phyloP scores from a whole-genome alignment of 257 asterid species.

The Pogostemon cablin region DNA sequence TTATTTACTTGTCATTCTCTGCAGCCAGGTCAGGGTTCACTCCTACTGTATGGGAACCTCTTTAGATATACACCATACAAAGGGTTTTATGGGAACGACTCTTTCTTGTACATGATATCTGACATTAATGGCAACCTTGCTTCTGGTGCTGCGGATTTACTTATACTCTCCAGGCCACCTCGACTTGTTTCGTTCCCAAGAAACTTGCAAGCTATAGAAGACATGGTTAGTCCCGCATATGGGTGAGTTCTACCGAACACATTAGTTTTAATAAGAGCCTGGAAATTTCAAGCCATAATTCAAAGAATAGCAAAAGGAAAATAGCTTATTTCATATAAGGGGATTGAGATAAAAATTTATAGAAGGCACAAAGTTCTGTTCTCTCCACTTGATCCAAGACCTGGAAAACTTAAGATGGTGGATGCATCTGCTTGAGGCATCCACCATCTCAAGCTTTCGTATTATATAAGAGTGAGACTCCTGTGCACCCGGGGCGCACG shows the following conservation, averaged over 20 bases:
- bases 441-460: no score
- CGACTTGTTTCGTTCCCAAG: constrained; percentile 66
- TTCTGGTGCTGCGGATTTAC: constrained; percentile 66
- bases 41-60: constrained; percentile 55
- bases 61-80: constrained; percentile 81
- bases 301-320: no score
- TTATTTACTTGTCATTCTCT: not conserved
- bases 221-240: constrained; percentile 64
- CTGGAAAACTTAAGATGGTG: no score
- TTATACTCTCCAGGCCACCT: constrained; percentile 77
- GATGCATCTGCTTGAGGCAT: no score
- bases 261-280: no score
- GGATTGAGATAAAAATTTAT: no score
- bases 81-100: constrained; percentile 76
- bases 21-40: constrained; percentile 89
- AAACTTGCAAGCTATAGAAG: constrained; percentile 74
- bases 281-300: no score
- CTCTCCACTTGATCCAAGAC: no score
- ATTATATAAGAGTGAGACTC: no score
- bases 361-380: no score
- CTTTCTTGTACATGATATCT: constrained; percentile 60
- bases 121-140: constrained; percentile 79
- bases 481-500: no score
- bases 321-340: no score
- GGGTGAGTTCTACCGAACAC: constrained; percentile 48